Evolutionary conservation across 2,329 filamentous ascomycete species (phyloP).

Genomic region (Clarireedia sp.): DNA sequence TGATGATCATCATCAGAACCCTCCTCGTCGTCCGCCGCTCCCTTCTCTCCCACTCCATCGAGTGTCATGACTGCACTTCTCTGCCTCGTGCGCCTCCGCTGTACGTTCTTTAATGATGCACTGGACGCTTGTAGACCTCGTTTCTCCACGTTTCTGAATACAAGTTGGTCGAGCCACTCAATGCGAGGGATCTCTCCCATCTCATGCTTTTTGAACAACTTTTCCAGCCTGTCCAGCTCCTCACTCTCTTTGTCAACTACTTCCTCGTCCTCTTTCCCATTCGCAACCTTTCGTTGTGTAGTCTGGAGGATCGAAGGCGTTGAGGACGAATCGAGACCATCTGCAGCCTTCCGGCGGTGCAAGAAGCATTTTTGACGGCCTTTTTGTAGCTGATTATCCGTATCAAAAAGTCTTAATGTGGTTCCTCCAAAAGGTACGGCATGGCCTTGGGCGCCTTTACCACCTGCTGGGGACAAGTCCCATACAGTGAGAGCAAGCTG

Average conservation of each 20-base stretch:
- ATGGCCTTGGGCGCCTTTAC: constrained; percentile 61
- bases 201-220: constrained; percentile 92
- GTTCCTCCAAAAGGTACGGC: constrained; percentile 90
- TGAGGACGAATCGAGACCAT: constrained; percentile 71
- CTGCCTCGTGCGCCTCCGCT: constrained; percentile 36
- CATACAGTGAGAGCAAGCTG: constrained; percentile 89
- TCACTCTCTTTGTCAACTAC: constrained; percentile 63
- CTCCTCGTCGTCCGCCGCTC: constrained; percentile 33
- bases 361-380: constrained; percentile 86
- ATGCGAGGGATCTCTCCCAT: constrained; percentile 92
- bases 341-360: constrained; percentile 73
- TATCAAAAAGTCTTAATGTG: constrained; percentile 84
- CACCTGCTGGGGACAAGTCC: constrained; percentile 80
- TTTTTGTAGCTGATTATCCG: constrained; percentile 83
- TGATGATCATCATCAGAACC: constrained; percentile 29
- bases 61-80: constrained; percentile 29
- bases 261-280: constrained; percentile 36
- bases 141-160: constrained; percentile 85
- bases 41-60: constrained; percentile 19
- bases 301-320: constrained; percentile 65
- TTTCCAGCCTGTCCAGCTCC: constrained; percentile 83
- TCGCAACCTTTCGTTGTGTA: constrained; percentile 43
- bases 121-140: constrained; percentile 57
- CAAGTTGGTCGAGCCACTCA: constrained; percentile 91
- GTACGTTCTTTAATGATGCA: constrained; percentile 51